Percentiles rank a stretch among this genome's conserved stretches.
phyloP scores from a whole-genome alignment of 2,329 filamentous ascomycete genomes.

The Fusarium humuli region DNA sequence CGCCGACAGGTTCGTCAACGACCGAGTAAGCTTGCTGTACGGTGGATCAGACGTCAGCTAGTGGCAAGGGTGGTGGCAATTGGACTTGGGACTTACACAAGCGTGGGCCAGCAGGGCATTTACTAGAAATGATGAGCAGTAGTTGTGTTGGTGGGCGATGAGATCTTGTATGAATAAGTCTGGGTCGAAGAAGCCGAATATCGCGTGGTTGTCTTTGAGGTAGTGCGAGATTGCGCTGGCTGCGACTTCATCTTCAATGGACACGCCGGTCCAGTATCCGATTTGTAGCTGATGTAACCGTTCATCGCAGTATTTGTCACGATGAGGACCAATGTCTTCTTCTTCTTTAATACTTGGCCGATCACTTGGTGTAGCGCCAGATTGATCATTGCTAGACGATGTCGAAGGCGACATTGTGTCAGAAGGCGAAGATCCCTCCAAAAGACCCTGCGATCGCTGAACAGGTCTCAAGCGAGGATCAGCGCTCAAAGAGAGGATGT shows the following conservation, averaged over 20 bases:
- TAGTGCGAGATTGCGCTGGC: slow-evolving; percentile 50
- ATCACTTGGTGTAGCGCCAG: slow-evolving; percentile 17
- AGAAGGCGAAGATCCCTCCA: slow-evolving; percentile 17
- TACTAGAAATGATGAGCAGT: slow-evolving; percentile 51
- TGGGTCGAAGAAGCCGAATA: slow-evolving; percentile 52
- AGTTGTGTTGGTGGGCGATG: slow-evolving; percentile 35
- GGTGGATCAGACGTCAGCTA: not conserved
- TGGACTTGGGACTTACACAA: slow-evolving; percentile 42
- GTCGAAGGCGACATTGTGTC: slow-evolving; percentile 26
- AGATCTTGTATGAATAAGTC: slow-evolving; percentile 51
- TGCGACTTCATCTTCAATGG: slow-evolving; percentile 46
- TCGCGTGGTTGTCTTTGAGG: slow-evolving; percentile 50
- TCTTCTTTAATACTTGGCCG: not conserved
- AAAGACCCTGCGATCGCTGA: not conserved
- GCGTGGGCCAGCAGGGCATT: slow-evolving; percentile 50
- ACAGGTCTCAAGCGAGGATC: slow-evolving; percentile 13
- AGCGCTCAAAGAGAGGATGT: slow-evolving; percentile 12
- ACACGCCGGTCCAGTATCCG: slow-evolving; percentile 50
- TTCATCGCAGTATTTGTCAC: slow-evolving; percentile 7
- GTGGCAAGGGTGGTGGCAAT: slow-evolving; percentile 8
- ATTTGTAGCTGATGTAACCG: slow-evolving; percentile 34
- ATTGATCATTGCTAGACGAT: slow-evolving; percentile 8
- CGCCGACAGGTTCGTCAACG: slow-evolving; percentile 9
- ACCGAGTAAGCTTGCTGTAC: slow-evolving; percentile 24
- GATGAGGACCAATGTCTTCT: not conserved